Percentiles rank a stretch among this genome's conserved stretches.
Conservation (phyloP, 768 basidiomycete genomes). For the Mrakia blollopis region DNA sequence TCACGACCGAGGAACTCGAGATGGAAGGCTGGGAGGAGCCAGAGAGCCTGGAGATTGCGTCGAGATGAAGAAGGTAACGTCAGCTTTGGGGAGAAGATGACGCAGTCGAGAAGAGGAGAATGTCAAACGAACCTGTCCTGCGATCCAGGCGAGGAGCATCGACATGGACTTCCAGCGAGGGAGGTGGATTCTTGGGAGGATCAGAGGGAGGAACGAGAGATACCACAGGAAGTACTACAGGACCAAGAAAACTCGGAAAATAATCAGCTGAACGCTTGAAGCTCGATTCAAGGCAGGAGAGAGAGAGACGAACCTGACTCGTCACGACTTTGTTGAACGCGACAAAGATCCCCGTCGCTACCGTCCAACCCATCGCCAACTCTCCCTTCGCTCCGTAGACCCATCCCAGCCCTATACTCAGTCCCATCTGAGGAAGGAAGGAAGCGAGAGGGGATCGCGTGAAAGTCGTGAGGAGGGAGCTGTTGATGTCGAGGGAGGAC, state of each 20-base stretch:
- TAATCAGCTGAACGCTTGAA: neutral
- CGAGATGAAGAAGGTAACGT: neutral
- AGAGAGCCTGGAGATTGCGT: conserved; percentile 57
- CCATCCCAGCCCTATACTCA: conserved; percentile 69
- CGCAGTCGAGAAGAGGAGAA: neutral
- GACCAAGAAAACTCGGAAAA: too few species aligned
- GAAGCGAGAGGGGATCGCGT: conserved; percentile 63
- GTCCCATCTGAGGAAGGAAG: conserved; percentile 74
- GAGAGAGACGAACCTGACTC: conserved; percentile 62
- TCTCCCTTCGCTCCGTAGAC: conserved; percentile 60
- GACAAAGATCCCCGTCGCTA: conserved; percentile 88
- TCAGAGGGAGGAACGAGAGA: conserved; percentile 74
- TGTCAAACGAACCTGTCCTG: conserved; percentile 50
- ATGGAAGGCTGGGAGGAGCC: conserved; percentile 85
- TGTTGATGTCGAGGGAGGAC: conserved; percentile 16
- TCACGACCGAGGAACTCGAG: conserved; percentile 79
- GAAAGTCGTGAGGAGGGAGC: conserved; percentile 34
- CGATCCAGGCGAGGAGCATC: conserved; percentile 62
- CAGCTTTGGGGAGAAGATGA: neutral
- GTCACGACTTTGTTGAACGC: conserved; percentile 98
- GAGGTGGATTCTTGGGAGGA: conserved; percentile 63
- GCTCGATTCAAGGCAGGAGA: neutral
- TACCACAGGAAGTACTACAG: conserved; percentile 95
- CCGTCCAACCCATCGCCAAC: conserved; percentile 78
- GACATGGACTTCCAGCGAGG: conserved; percentile 48